Percentiles rank a stretch among this genome's conserved stretches.
Conservation (phyloP, 495 filamentous ascomycete genomes). For the Neurospora sp. region DNA sequence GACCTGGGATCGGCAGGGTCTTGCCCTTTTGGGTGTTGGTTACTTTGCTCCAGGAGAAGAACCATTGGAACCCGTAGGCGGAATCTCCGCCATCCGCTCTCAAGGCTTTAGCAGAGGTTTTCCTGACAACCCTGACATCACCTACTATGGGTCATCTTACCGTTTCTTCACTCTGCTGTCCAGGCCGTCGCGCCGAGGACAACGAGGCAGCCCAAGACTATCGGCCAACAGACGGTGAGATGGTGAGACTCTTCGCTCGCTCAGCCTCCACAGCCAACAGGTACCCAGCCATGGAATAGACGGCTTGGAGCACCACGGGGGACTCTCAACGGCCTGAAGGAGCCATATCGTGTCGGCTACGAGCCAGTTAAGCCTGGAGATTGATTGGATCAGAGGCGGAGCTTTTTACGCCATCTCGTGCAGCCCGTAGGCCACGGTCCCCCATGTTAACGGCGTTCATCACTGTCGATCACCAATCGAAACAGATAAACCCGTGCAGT, state of each 20-base stretch:
- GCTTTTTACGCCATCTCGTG: conserved; percentile 24
- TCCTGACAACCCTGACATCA: not conserved
- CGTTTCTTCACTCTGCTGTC: not conserved
- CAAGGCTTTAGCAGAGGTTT: not conserved
- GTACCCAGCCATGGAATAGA: not conserved
- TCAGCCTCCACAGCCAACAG: not conserved
- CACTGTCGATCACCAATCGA: conserved; percentile 26
- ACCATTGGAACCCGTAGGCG: not conserved
- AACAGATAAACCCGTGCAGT: conserved; percentile 13
- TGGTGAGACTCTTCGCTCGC: not conserved
- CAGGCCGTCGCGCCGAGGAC: conserved; percentile 8
- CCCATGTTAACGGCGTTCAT: conserved; percentile 20
- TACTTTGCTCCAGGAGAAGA: not conserved
- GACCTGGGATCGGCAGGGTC: conserved; percentile 21
- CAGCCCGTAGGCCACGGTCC: conserved; percentile 20
- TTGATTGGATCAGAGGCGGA: conserved; percentile 15
- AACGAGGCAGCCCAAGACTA: conserved; percentile 19
- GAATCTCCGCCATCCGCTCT: not conserved
- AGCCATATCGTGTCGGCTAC: conserved; percentile 18
- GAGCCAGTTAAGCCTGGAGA: conserved; percentile 10
- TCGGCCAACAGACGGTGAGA: not conserved
- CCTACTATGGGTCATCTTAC: not conserved
- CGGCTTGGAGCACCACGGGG: not conserved
- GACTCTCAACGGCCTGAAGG: conserved; percentile 5
- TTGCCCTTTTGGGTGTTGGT: conserved; percentile 9